A percentile compares a stretch with the other conserved stretches of the same genome.
Conservation (phyloP, 352 stramenopile genomes). For the Globisporangium nodosum region DNA sequence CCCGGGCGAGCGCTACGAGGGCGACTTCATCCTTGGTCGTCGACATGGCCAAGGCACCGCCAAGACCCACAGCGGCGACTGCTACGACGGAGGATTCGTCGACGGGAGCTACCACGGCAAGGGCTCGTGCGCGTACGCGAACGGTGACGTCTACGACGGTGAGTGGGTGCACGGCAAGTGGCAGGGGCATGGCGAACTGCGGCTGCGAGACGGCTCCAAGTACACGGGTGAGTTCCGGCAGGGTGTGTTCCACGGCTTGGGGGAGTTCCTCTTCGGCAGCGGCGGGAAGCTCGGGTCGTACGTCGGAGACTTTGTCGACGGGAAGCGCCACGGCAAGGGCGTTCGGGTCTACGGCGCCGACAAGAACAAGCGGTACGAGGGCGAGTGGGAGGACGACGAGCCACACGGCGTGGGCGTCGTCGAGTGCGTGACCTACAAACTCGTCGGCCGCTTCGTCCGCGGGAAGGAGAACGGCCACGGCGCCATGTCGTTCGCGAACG, state of each 20-base stretch:
- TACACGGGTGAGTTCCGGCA: constrained; percentile 56
- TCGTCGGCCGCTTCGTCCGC: constrained; percentile 50
- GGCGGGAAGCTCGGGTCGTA: constrained; percentile 52
- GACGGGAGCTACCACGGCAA: constrained; percentile 46
- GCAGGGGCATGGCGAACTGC: constrained; percentile 47
- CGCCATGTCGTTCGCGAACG: constrained; percentile 46
- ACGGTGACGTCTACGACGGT: constrained; percentile 65
- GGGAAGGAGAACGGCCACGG: constrained; percentile 55
- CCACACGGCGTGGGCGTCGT: constrained; percentile 53
- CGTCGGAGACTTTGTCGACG: constrained; percentile 46
- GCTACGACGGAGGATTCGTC: constrained; percentile 51
- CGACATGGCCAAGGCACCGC: constrained; percentile 48
- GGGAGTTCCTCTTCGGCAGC: constrained; percentile 38
- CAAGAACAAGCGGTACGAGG: constrained; percentile 47
- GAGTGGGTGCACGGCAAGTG: constrained; percentile 55
- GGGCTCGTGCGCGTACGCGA: constrained; percentile 50
- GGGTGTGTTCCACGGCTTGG: constrained; percentile 54
- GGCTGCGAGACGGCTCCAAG: constrained; percentile 34
- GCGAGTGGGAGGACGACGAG: constrained; percentile 54
- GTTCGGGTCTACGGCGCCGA: constrained; percentile 44
- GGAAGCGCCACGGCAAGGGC: constrained; percentile 54
- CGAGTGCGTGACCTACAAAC: constrained; percentile 41
- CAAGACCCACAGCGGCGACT: constrained; percentile 30
- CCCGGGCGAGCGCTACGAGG: constrained; percentile 57
- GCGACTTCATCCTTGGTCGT: constrained; percentile 43